phyloP scores from a whole-genome alignment of 176 grass and related monocot species.

The Dendrocalamus sinicus region DNA sequence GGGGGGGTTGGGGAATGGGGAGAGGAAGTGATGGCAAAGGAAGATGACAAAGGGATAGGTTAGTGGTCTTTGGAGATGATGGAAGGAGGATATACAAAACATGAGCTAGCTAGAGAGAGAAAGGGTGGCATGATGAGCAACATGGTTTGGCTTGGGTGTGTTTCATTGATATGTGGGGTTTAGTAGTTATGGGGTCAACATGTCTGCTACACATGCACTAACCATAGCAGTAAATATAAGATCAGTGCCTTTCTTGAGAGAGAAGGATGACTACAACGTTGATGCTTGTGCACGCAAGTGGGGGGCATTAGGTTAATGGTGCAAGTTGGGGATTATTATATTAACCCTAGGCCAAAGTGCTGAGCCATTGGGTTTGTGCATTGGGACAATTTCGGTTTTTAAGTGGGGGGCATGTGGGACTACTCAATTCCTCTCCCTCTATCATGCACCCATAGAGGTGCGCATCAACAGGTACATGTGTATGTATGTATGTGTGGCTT shows the following conservation, averaged over 20 bases:
- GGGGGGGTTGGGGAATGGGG: constrained; percentile 4
- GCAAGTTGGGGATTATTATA: constrained; percentile 56
- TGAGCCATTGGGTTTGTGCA: constrained; percentile 40
- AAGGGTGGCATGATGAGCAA: background rate
- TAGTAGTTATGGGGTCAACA: background rate
- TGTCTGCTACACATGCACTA: background rate
- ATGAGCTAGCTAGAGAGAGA: constrained; percentile 37
- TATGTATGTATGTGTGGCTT: constrained; percentile 1
- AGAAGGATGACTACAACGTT: constrained; percentile 41
- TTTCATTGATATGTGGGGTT: constrained; percentile 23
- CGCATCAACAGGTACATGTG: background rate
- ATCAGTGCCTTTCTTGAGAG: constrained; percentile 43
- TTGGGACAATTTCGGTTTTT: constrained; percentile 31
- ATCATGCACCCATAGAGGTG: background rate
- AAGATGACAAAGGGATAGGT: constrained; percentile 43
- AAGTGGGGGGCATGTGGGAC: constrained; percentile 50
- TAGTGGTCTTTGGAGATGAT: constrained; percentile 56
- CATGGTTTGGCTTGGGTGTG: background rate
- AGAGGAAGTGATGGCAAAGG: constrained; percentile 30
- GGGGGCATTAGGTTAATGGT: constrained; percentile 48
- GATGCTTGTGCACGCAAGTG: constrained; percentile 67
- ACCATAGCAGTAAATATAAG: background rate
- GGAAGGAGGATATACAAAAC: constrained; percentile 53
- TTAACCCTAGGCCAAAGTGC: constrained; percentile 43
- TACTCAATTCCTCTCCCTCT: background rate